Evolutionary conservation across 768 basidiomycete genomes (phyloP).

Genomic region (Tylopilus subfusipes): DNA sequence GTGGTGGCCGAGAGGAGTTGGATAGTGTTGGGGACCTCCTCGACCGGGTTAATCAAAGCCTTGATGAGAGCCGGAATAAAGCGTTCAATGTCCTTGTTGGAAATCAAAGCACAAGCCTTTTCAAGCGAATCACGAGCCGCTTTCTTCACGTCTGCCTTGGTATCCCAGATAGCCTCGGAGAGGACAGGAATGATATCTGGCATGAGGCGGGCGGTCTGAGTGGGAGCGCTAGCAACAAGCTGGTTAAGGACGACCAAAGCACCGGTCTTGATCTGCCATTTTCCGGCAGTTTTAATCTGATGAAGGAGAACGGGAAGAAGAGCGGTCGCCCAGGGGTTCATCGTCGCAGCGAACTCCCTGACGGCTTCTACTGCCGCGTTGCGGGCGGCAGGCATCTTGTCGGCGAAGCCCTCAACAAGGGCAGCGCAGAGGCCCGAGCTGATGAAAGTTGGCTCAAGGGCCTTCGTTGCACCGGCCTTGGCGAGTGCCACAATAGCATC

Average conservation of each 20-base stretch:
- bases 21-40: constrained; percentile 97
- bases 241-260: constrained; percentile 79
- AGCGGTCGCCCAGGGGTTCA: constrained; percentile 86
- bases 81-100: constrained; percentile 97
- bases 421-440: constrained; percentile 81
- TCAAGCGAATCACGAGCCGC: constrained; percentile 92
- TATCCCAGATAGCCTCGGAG: constrained; percentile 96
- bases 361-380: constrained; percentile 84
- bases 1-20: constrained; percentile 95
- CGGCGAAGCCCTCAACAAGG: constrained; percentile 89
- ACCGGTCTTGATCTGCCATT: constrained; percentile 96
- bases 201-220: constrained; percentile 84
- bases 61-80: constrained; percentile 98
- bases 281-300: constrained; percentile 93
- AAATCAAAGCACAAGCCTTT: constrained; percentile 90
- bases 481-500: constrained; percentile 63
- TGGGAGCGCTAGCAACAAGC: constrained; percentile 77
- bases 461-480: constrained; percentile 67
- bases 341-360: constrained; percentile 64
- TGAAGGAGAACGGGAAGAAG: constrained; percentile 86
- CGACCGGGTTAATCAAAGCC: constrained; percentile 97
- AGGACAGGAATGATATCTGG: constrained; percentile 94
- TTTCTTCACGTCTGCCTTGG: constrained; percentile 98
- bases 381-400: constrained; percentile 88
- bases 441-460: constrained; percentile 87